Evolutionary conservation across 768 basidiomycete genomes (phyloP).

Genomic region (Cystobasidium onofrii): DNA sequence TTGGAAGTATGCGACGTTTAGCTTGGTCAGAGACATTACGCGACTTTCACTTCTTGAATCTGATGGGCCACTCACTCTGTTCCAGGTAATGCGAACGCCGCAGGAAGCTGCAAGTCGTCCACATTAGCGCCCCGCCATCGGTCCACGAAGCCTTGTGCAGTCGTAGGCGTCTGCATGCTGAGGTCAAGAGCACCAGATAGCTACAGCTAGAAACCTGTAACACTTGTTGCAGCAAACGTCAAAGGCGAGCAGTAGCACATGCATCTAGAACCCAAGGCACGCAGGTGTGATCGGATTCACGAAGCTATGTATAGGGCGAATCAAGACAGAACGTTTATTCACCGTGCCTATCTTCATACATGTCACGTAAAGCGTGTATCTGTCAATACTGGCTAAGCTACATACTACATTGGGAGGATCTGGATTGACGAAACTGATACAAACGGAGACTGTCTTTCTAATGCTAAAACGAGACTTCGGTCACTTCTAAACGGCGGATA

Average conservation of each 20-base stretch:
- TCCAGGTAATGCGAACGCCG: slow-evolving; percentile 23
- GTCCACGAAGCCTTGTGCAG: neutral
- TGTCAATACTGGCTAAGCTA: neutral
- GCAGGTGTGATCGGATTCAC: neutral
- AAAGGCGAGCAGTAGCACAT: neutral
- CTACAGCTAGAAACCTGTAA: too few species aligned
- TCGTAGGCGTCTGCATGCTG: slow-evolving; percentile 4
- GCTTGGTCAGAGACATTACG: too few species aligned
- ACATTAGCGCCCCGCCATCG: slow-evolving; percentile 21
- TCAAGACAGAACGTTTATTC: too few species aligned
- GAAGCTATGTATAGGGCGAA: too few species aligned
- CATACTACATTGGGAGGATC: neutral
- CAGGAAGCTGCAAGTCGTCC: slow-evolving; percentile 30
- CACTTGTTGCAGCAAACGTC: too few species aligned
- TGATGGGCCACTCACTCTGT: neutral
- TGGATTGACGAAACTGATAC: neutral
- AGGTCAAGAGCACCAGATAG: too few species aligned
- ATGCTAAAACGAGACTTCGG: neutral
- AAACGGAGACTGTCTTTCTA: neutral
- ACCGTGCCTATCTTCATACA: too few species aligned
- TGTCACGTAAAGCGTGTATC: neutral
- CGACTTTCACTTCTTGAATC: neutral
- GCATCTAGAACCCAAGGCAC: neutral
- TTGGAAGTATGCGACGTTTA: neutral
- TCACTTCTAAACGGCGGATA: neutral